These are phyloP conservation scores for Diplodia scrobiculata DNA, from an alignment of 2,329 filamentous ascomycete genomes.

Conservation along the genomic window DNA sequence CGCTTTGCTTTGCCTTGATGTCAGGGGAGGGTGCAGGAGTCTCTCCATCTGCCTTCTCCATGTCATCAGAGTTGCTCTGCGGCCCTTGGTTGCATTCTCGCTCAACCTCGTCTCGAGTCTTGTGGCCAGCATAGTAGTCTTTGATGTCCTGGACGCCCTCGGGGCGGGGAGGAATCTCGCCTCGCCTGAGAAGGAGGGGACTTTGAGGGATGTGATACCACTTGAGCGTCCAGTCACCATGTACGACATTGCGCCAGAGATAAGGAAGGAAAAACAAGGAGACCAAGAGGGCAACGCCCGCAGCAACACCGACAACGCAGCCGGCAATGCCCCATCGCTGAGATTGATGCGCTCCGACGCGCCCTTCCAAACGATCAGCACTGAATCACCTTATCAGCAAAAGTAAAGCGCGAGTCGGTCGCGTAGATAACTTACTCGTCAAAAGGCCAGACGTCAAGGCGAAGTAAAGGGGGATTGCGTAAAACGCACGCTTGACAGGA, in stretches of 20 bases:
- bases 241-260: constrained; percentile 60
- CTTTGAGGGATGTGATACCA: constrained; percentile 58
- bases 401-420: too few relatives aligned
- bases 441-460: constrained; percentile 58
- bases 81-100: constrained; percentile 34
- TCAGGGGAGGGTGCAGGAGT: constrained; percentile 1
- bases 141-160: constrained; percentile 48
- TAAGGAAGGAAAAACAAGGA: constrained; percentile 61
- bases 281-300: constrained; percentile 54
- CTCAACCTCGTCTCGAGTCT: constrained; percentile 57
- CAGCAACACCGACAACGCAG: constrained; percentile 58
- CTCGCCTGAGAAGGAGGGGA: constrained; percentile 54
- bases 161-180: constrained; percentile 47
- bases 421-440: constrained; percentile 38
- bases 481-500: constrained; percentile 57
- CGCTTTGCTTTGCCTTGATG: neutral
- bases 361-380: constrained; percentile 51
- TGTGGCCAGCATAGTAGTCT: constrained; percentile 60
- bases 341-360: constrained; percentile 52
- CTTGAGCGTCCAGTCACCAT: constrained; percentile 63
- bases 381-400: too few relatives aligned
- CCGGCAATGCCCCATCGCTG: constrained; percentile 55
- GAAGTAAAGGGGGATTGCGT: constrained; percentile 60
- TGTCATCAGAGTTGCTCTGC: constrained; percentile 33
- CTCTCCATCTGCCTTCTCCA: constrained; percentile 35